Conservation (phyloP, 306 rosid genomes). For the Elaeagnus macrophylla region DNA sequence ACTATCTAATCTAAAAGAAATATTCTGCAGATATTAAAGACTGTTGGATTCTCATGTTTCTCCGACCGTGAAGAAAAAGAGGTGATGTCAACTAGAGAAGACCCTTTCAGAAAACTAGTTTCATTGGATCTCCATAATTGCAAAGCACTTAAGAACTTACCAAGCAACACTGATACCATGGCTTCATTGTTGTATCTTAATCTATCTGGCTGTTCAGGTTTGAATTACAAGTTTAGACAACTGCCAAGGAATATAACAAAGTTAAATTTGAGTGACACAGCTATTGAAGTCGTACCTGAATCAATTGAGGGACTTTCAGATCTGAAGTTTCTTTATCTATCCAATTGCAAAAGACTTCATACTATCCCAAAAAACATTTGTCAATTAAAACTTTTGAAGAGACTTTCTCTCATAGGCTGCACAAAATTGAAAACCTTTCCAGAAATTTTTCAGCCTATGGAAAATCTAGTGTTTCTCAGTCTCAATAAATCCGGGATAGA, state of each 20-base stretch:
- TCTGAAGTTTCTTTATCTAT: neutral
- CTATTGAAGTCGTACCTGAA: neutral
- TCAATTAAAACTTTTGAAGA: neutral
- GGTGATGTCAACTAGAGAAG: no score
- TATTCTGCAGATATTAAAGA: constrained; percentile 1
- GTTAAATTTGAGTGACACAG: neutral
- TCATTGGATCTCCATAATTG: no score
- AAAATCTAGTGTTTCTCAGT: no score
- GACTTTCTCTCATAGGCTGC: neutral
- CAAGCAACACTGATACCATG: neutral
- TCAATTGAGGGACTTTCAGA: constrained; percentile 2
- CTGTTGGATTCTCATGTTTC: neutral
- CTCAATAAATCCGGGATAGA: no score
- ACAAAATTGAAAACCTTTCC: constrained; percentile 3
- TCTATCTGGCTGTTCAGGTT: neutral
- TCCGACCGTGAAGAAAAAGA: constrained; percentile 4
- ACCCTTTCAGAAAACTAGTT: no score
- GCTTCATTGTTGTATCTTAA: neutral
- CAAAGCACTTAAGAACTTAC: no score
- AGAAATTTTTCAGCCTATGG: neutral
- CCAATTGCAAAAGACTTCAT: neutral
- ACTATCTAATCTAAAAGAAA: no score
- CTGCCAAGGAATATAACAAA: neutral
- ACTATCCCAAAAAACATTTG: constrained; percentile 1
- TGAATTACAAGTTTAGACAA: neutral